Conservation (phyloP, 2,329 filamentous ascomycete species). For the Fusarium sp. region DNA sequence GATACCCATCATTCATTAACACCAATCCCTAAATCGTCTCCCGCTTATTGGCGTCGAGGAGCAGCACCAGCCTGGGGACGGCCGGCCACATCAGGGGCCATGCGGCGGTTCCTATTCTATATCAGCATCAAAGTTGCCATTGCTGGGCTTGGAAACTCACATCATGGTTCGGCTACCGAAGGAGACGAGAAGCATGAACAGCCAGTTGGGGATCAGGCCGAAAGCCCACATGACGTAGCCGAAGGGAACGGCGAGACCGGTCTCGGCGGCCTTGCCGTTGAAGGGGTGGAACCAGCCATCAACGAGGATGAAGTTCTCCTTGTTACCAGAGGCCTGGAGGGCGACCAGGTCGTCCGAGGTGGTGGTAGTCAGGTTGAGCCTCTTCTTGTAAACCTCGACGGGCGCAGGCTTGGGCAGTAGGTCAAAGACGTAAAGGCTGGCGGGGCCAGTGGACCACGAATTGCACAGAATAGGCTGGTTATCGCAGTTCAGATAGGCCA, state of each 20-base stretch:
- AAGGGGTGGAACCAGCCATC: constrained; percentile 80
- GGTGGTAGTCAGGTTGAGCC: constrained; percentile 73
- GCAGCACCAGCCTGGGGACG: constrained; percentile 25
- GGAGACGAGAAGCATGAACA: constrained; percentile 78
- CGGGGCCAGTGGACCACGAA: constrained; percentile 70
- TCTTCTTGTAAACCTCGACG: constrained; percentile 69
- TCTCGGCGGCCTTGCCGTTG: constrained; percentile 70
- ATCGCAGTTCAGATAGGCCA: constrained; percentile 77
- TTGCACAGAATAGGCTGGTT: constrained; percentile 77
- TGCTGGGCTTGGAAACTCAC: constrained; percentile 59
- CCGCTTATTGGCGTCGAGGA: constrained; percentile 33
- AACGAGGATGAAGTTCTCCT: constrained; percentile 58
- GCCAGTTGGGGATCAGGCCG: constrained; percentile 73
- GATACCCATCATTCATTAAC: constrained; percentile 19
- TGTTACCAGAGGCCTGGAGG: constrained; percentile 60
- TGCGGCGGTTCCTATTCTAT: constrained; percentile 50
- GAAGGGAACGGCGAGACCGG: constrained; percentile 67
- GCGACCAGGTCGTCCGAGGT: constrained; percentile 69
- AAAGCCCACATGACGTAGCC: constrained; percentile 74
- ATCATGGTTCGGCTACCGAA: constrained; percentile 77
- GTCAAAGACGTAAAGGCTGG: constrained; percentile 71
- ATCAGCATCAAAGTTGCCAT: constrained; percentile 35
- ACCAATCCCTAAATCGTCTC: neutral
- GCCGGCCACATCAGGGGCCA: constrained; percentile 36
- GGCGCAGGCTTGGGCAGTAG: constrained; percentile 70